Base-by-base conservation (phyloP, 2,329 filamentous ascomycete genomes). In the Apiospora pterosperma region DNA sequence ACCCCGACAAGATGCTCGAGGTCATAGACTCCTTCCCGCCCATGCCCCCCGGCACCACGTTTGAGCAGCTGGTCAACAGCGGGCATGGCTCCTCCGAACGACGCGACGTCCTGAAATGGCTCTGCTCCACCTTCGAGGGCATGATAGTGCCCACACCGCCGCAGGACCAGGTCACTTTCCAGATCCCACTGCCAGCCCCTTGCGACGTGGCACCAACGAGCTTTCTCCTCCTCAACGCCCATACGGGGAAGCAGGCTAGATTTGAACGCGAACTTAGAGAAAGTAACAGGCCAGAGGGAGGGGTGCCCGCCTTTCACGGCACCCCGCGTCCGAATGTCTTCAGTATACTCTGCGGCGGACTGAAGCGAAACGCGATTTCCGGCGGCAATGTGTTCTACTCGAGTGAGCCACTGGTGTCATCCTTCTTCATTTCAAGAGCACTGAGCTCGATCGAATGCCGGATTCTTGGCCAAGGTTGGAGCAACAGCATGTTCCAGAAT, bases 221-320 rank as follows among this genome's bases (percentile, higher is more conserved):
- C 14, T 52, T 52, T 10, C 5, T 52, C 16, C 7, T 52, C 25
- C 25, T 52, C 2, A 52, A 52, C 25, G 10, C 25, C 5, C 14
- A 52, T 3, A 14, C 2, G 6, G 44, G 31, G 44, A 31, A 6
- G 25, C 14, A 52, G 25, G 19, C 44, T 5, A 10, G 4, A 3
- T 52, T 52, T 11, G 16, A 52, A n/a, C 16, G n/a, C 3, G 25
- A 52, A 16, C 16, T 52, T 25, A 52, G n/a, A n/a, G 14, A 31
- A 2, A 3, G n/a, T 19, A 1, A 10, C 3, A 4, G 1, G 7
- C 3, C 2, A n/a, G 2, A 1, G 6, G 44, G 44, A n/a, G 44
- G 44, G 3, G 10, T 31, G 16, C 25, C 44, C 6, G 25, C 44
- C 44, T 52, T 52, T 16, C 44, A 31, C 10, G 44, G 44, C 3